Evolutionary conservation across 148 eudicot genomes (phyloP), one percentile per base, ranked within the genome.

Genomic region (Camellia granthamiana): DNA sequence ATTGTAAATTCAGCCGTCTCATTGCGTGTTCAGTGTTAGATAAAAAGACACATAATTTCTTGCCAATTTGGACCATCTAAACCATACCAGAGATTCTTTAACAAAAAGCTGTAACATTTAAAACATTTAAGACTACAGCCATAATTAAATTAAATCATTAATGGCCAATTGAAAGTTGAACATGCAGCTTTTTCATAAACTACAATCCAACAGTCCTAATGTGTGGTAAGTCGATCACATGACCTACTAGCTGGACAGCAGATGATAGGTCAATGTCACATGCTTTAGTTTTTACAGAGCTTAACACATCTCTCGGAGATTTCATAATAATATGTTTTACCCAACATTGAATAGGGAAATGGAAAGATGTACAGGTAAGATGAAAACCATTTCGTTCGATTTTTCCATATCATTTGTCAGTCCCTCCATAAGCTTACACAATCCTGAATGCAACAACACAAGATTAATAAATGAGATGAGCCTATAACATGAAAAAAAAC

Each of bases 341-440:
- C 67, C 61, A 54, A 65, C 79, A 16, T 55, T 51, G 67, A 64
- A 80, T 16, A 58, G 43, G 52, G 51, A 61, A 75, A 66, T 30
- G 49, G 44, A 82, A 19, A 64, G 52, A 54, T 55, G 42, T 72
- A 54, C 2, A 19, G 59, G 44, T 9, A 51, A 30, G 52, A 51
- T 55, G 51, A 61, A 68, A 78, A 97, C 99, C 97, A 86, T 89
- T 84, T 97, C 98, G 73, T 91, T 97, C 49, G 99, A 91, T 88
- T 92, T 91, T 72, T 97, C 98, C 69, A 88, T 90, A 69, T 97
- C 95, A 73, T 86, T 88, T 75, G 95, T 87, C 77, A 94, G 78
- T 83, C 88, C 90, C 75, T 92, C 94, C 89, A 92, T 87, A 81
- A 89, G 92, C 86, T 89, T 94, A 81, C 84, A 89, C 67, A 94